Percentiles rank a stretch among this genome's conserved stretches.
phyloP scores from a whole-genome alignment of 495 filamentous ascomycete species.

The Letharia columbiana region DNA sequence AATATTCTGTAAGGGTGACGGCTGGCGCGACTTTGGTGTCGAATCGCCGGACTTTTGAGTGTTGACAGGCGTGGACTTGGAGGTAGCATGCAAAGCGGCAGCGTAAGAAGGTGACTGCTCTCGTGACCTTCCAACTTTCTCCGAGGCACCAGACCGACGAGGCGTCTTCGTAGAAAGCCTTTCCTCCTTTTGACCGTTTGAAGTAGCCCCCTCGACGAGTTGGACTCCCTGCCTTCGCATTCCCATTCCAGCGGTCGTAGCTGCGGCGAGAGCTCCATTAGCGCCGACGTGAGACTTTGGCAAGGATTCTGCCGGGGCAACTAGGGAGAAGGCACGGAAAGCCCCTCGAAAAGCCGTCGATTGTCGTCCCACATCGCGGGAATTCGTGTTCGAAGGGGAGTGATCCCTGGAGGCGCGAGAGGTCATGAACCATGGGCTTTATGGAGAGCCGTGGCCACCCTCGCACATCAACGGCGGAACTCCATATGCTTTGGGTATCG shows the following conservation, averaged over 20 bases:
- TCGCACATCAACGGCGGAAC: neutral
- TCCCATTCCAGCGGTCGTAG: slow-evolving; percentile 30
- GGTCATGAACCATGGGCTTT: slow-evolving; percentile 15
- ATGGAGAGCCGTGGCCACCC: neutral
- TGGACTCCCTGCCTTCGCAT: slow-evolving; percentile 24
- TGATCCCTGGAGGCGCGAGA: slow-evolving; percentile 7
- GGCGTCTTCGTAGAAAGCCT: neutral
- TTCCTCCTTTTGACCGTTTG: slow-evolving; percentile 5
- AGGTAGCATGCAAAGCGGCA: slow-evolving; percentile 49
- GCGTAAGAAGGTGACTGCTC: slow-evolving; percentile 43
- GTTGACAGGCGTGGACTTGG: slow-evolving; percentile 33
- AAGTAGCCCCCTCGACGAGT: neutral
- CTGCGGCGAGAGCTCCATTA: slow-evolving; percentile 44
- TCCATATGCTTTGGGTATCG: neutral
- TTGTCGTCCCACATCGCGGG: slow-evolving; percentile 12
- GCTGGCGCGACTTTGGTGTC: neutral
- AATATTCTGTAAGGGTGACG: neutral
- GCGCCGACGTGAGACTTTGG: slow-evolving; percentile 20
- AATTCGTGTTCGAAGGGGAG: neutral
- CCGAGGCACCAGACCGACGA: neutral
- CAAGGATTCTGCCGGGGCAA: neutral
- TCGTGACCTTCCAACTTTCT: slow-evolving; percentile 16
- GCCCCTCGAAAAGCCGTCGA: slow-evolving; percentile 23
- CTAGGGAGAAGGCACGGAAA: slow-evolving; percentile 16
- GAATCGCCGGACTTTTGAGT: slow-evolving; percentile 24